These are phyloP conservation scores for Stromatinia cepivora DNA, from an alignment of 2,329 filamentous ascomycete genomes.

Conservation along the genomic window DNA sequence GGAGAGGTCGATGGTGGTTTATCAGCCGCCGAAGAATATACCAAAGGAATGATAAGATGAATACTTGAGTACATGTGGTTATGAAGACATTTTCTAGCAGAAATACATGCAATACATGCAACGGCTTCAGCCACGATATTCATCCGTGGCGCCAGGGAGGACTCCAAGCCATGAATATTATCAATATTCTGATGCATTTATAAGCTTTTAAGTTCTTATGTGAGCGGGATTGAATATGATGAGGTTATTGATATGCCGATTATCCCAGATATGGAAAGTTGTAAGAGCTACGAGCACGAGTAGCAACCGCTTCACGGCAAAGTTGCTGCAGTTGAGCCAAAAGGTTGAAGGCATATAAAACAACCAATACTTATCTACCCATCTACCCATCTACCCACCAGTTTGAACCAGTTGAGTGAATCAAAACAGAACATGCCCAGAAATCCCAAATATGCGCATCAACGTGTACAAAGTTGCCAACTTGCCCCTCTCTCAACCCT, in stretches of 20 bases:
- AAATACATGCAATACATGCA: background rate
- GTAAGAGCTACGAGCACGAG: background rate
- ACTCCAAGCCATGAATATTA: background rate
- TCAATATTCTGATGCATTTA: background rate
- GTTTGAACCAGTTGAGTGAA: background rate
- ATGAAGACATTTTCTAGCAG: too few species aligned
- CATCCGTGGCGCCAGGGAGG: slow-evolving; percentile 5
- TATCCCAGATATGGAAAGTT: background rate
- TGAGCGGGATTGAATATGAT: background rate
- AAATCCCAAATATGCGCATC: slow-evolving; percentile 14
- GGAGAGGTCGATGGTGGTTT: slow-evolving; percentile 26
- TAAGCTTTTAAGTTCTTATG: background rate
- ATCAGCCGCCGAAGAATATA: slow-evolving; percentile 24
- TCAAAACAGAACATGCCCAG: background rate
- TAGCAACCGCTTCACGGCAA: too few species aligned
- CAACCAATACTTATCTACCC: background rate
- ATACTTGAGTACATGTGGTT: background rate
- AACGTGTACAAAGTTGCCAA: slow-evolving; percentile 23
- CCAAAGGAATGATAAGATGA: slow-evolving; percentile 5
- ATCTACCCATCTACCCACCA: background rate
- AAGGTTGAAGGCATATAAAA: too few species aligned
- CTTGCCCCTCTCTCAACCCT: slow-evolving; percentile 6
- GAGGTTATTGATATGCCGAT: background rate
- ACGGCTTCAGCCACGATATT: background rate
- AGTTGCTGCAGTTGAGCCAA: too few species aligned